phyloP scores from a whole-genome alignment of 2,329 filamentous ascomycete genomes.

The Scortechinia acanthostroma region DNA sequence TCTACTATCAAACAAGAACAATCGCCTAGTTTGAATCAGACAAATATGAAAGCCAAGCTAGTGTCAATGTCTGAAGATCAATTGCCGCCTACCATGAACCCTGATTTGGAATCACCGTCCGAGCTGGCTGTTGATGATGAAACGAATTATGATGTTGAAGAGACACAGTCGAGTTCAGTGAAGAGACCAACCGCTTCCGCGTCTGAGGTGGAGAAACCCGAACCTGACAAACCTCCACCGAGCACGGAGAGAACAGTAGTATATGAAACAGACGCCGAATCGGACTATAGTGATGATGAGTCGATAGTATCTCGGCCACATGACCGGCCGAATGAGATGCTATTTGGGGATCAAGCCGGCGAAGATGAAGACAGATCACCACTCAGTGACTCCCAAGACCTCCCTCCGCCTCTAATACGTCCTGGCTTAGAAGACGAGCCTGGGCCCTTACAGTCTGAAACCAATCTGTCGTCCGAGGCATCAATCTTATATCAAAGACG shows the following conservation, averaged over 20 bases:
- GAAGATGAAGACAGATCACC: constrained; percentile 7
- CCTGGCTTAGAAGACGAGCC: constrained; percentile 12
- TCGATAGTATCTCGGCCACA: background rate
- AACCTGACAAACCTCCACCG: background rate
- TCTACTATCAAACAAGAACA: background rate
- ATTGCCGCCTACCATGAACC: background rate
- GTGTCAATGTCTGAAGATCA: too few relatives aligned
- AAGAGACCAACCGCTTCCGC: too few relatives aligned
- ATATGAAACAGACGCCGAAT: constrained; percentile 30
- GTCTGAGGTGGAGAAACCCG: too few relatives aligned
- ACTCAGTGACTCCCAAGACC: constrained; percentile 17
- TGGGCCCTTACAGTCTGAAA: constrained; percentile 9
- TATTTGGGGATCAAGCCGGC: background rate
- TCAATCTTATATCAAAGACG: constrained; percentile 24
- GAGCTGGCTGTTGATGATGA: background rate
- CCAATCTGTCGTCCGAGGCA: constrained; percentile 19
- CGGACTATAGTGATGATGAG: constrained; percentile 18
- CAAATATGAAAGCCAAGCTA: too few relatives aligned
- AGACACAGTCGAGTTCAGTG: too few relatives aligned
- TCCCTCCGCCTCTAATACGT: constrained; percentile 14
- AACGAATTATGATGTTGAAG: too few relatives aligned
- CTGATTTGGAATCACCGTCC: too few relatives aligned
- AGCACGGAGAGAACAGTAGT: constrained; percentile 19
- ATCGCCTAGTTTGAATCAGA: background rate
- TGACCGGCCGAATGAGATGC: background rate